phyloP scores from a whole-genome alignment of 768 basidiomycete species.

The Russula dissimulans region DNA sequence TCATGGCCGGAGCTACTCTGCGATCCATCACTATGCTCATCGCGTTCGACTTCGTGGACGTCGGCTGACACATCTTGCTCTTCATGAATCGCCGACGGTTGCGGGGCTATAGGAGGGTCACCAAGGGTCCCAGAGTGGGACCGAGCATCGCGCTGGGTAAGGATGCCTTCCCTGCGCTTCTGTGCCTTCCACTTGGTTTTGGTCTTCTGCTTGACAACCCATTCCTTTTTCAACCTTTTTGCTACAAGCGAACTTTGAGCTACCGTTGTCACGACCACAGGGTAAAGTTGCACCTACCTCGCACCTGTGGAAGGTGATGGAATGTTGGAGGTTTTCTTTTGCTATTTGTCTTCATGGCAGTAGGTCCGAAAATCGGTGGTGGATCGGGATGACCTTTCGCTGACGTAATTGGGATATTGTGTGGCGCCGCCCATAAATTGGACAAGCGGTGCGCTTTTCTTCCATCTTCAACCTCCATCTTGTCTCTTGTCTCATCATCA shows the following conservation, averaged over 20 bases:
- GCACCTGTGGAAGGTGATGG: constrained; percentile 49
- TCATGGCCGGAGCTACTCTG: not conserved
- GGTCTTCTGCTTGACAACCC: constrained; percentile 70
- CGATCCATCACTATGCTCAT: constrained; percentile 17
- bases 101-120: not conserved
- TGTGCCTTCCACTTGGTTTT: constrained; percentile 70
- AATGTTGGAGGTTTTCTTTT: constrained; percentile 63
- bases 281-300: constrained; percentile 38
- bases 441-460: constrained; percentile 14
- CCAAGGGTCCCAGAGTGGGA: not conserved
- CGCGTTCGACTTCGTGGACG: constrained; percentile 14
- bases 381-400: not conserved
- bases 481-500: constrained; percentile 20
- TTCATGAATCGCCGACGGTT: constrained; percentile 8
- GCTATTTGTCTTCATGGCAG: constrained; percentile 17
- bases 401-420: not conserved
- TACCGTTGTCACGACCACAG: not conserved
- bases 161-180: constrained; percentile 43
- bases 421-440: constrained; percentile 13
- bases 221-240: constrained; percentile 69
- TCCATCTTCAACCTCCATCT: constrained; percentile 22
- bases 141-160: constrained; percentile 12
- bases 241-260: constrained; percentile 35
- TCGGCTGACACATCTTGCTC: constrained; percentile 9
- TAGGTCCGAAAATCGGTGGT: not conserved